Base-by-base conservation (phyloP, 148 eudicot species). In the Cornus controversa region DNA sequence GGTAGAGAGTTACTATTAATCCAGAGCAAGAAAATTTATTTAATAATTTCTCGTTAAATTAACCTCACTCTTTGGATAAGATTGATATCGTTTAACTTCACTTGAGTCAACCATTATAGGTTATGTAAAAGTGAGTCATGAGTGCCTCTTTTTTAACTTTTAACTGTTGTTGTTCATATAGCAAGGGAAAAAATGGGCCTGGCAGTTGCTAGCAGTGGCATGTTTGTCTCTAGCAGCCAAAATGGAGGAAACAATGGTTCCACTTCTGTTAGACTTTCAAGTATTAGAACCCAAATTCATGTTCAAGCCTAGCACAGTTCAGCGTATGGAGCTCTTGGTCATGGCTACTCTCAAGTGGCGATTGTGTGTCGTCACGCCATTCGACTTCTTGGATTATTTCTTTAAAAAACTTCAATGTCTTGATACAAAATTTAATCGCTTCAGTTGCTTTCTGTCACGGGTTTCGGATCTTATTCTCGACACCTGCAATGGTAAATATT, bases 141-240 rank as follows among this genome's bases (percentile, higher is more conserved):
- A n/a, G n/a, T n/a, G n/a, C 3, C 3, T 25, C 25, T 22, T 9
- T 16, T 36, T 68, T 68, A 8, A 24, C 31, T 13, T 50, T 57
- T 73, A 31, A n/a, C n/a, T 29, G 60, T 18, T 23, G 26, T 2
- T 9, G 45, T 63, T 24, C 23, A 4, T 11, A 29, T 57, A 74
- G 77, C 53, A 63, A 37, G 68, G 57, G 69, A 36, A 74, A 37
- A 42, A 6, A 37, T 74, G 77, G 77, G 8, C 53, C 53, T 74
- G 69, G 77, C 69, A 74, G 69, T 26, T 74, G 24, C 77, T 74
- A 25, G 23, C 77, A 1, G 77, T 74, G 68, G 77, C 77, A 25
- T 74, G 77, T 54, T 74, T 74, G 69, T 74, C 69, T 36, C 77
- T 74, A 20, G 77, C 77, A 10, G 77, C 77, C 23, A 74, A 74